Conservation (phyloP, 805 yeast genomes). For the Suhomyces tanzawaensis region DNA sequence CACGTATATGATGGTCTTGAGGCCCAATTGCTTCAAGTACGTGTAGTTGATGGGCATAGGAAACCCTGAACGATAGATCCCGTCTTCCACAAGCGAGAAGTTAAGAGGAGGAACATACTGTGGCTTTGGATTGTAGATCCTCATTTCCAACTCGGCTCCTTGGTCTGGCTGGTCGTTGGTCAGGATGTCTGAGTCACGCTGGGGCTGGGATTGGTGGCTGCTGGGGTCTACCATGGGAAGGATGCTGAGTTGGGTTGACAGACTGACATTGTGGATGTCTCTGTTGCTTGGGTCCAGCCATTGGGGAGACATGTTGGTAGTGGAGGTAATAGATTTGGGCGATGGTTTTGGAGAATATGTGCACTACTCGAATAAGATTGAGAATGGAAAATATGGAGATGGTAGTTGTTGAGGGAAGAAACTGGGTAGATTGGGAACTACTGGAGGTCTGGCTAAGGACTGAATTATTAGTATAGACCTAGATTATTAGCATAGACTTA, state of each 20-base stretch:
- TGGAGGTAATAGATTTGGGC: too few species aligned
- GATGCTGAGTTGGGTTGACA: conserved; percentile 8
- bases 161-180: not conserved
- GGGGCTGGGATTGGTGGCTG: too few species aligned
- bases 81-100: conserved; percentile 84
- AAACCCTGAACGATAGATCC: conserved; percentile 87
- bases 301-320: not conserved
- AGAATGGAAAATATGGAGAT: too few species aligned
- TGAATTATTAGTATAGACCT: too few species aligned
- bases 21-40: conserved; percentile 65
- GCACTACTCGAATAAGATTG: too few species aligned
- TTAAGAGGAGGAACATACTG: conserved; percentile 82
- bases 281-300: conserved; percentile 1
- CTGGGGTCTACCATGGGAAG: conserved; percentile 11
- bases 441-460: too few species aligned
- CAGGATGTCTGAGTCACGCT: too few species aligned
- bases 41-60: conserved; percentile 85
- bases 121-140: conserved; percentile 13
- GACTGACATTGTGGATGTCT: conserved; percentile 10
- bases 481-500: too few species aligned
- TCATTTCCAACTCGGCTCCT: not conserved
- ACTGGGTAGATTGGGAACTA: too few species aligned
- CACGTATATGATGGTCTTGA: conserved; percentile 77
- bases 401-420: too few species aligned
- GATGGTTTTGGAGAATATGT: too few species aligned